Conservation (phyloP, 345 rosid species). For the Passiflora organensis region DNA sequence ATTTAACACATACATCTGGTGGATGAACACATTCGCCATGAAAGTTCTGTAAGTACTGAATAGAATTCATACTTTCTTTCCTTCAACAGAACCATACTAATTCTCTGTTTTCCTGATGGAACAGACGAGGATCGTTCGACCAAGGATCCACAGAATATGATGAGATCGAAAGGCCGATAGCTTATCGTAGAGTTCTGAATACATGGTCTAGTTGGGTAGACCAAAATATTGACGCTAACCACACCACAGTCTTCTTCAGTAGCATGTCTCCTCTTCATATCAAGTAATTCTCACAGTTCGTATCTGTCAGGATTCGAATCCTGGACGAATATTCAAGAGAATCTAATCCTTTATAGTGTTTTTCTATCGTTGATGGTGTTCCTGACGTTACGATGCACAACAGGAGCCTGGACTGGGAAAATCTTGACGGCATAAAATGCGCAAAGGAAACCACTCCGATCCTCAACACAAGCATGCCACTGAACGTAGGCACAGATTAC, state of each 20-base stretch:
- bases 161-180: conserved; percentile 29
- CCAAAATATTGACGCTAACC: conserved; percentile 31
- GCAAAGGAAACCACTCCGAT: conserved; percentile 78
- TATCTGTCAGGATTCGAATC: no score
- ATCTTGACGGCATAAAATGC: conserved; percentile 61
- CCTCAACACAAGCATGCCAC: no score
- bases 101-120: no score
- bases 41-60: conserved; percentile 14
- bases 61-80: no score
- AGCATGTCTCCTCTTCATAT: conserved; percentile 31
- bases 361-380: no score
- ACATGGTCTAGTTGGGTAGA: conserved; percentile 49
- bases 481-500: no score
- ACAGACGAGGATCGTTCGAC: conserved; percentile 38
- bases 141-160: conserved; percentile 29
- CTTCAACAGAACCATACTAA: no score
- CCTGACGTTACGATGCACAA: no score
- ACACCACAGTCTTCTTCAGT: conserved; percentile 38
- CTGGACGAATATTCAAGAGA: no score
- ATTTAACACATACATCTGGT: conserved; percentile 29
- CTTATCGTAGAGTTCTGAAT: conserved; percentile 31
- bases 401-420: conserved; percentile 74
- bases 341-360: no score
- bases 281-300: no score
- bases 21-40: conserved; percentile 25